Evolutionary conservation across 1,139 yeast species (phyloP).

Genomic region (Yamadazyma conglobata): DNA sequence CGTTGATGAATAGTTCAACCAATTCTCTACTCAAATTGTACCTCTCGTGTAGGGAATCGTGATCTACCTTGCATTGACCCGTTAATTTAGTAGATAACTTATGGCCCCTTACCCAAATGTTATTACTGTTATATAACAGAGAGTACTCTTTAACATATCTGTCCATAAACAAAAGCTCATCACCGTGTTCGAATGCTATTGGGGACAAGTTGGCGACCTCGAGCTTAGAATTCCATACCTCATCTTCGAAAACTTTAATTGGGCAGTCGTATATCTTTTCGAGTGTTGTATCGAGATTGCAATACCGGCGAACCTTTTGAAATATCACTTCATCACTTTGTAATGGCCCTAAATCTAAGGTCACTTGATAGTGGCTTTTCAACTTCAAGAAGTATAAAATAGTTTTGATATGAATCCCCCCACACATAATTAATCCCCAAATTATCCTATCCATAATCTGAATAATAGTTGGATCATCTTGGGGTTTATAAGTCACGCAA

Average conservation of each 20-base stretch:
- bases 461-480: constrained; percentile 35
- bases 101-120: constrained; percentile 6
- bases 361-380: constrained; percentile 22
- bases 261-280: constrained; percentile 12
- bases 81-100: constrained; percentile 6
- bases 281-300: constrained; percentile 23
- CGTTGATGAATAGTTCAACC: constrained; percentile 8
- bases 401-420: constrained; percentile 40
- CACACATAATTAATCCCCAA: constrained; percentile 39
- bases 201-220: constrained; percentile 22
- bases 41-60: constrained; percentile 3
- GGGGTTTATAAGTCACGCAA: constrained; percentile 22
- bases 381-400: constrained; percentile 34
- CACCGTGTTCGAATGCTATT: constrained; percentile 16
- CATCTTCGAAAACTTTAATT: constrained; percentile 12
- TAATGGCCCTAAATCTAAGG: constrained; percentile 23
- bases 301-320: constrained; percentile 6
- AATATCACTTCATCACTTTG: constrained; percentile 14
- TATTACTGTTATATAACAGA: constrained; percentile 6
- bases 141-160: constrained; percentile 20
- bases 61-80: constrained; percentile 10
- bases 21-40: constrained; percentile 7
- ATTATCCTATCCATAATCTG: constrained; percentile 32
- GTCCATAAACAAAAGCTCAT: constrained; percentile 17
- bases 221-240: constrained; percentile 19